Evolutionary conservation across 768 basidiomycete genomes (phyloP), one percentile per base, ranked within the genome.

Genomic region (Serendipita sp.): DNA sequence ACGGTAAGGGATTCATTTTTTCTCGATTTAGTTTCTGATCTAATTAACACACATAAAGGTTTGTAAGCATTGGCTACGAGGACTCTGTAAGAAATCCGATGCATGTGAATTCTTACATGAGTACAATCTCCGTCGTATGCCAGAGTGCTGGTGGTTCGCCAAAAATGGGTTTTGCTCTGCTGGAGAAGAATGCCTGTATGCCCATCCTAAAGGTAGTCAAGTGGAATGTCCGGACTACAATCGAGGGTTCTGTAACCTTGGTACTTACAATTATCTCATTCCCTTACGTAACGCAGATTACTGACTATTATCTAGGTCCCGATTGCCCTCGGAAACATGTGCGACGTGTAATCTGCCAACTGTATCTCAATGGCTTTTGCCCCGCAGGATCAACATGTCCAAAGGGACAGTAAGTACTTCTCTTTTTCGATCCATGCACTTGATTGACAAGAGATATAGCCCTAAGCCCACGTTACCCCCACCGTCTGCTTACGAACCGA

Each of bases 21-120:
- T 13, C 13, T n/a, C 48, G n/a, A 5, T 32, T 32, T n/a, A 10
- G 11, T 60, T n/a, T 38, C 30, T 11, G 88, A 15, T 83, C 88
- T 51, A 88, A 92, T 70, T 77, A 89, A 68, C 89, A 91, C 69
- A 82, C 89, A 83, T 88, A 24, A 96, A 95, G 2, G 94, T 99
- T 16, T 99, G 96, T 78, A 98, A 98, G 76, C 96, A 98, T 76
- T 98, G 95, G 89, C 83, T 99, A 47, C 84, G 96, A 65, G 96
- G 96, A 13, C 80, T 99, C 16, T 98, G 96, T 76, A 98, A 98
- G 77, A 98, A 98, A 74, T 95, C 93, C 63, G 89, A 94, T 72
- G 86, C 88, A 30, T 99, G 96, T 77, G 96, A 98, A 76, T 99
- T 98, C 75, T 80, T 98, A 72, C 96, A 99, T 76, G 96, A 98